These are phyloP conservation scores for Anthracocystis walkeri DNA, from an alignment of 1,284 basidiomycete genomes.

Conservation along the genomic window DNA sequence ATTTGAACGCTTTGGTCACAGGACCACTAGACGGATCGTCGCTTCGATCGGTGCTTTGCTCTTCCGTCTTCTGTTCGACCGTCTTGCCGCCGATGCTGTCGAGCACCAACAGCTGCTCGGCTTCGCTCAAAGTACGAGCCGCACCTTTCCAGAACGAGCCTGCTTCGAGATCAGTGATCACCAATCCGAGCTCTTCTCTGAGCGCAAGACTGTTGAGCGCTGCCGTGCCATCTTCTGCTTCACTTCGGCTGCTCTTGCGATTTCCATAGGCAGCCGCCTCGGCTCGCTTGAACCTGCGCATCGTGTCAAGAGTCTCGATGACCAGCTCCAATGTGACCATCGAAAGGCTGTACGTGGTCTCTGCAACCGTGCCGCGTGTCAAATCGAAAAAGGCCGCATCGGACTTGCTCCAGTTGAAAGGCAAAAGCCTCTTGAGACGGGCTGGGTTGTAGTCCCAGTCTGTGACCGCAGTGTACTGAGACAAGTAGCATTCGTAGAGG, in stretches of 20 bases:
- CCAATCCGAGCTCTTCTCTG: slow-evolving; percentile 33
- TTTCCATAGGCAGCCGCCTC: slow-evolving; percentile 31
- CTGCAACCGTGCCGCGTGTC: slow-evolving; percentile 23
- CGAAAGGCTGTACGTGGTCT: slow-evolving; percentile 40
- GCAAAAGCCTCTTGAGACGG: slow-evolving; percentile 30
- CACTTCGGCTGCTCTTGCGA: slow-evolving; percentile 29
- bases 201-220: slow-evolving; percentile 45
- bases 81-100: slow-evolving; percentile 5
- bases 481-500: slow-evolving; percentile 40
- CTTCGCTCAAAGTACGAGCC: slow-evolving; percentile 18
- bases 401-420: slow-evolving; percentile 35
- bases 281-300: slow-evolving; percentile 43
- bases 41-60: not conserved
- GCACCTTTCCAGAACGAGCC: slow-evolving; percentile 44
- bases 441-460: slow-evolving; percentile 54
- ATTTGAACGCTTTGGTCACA: slow-evolving; percentile 22
- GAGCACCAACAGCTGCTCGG: slow-evolving; percentile 27
- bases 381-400: slow-evolving; percentile 35
- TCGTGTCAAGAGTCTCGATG: slow-evolving; percentile 45
- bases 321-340: slow-evolving; percentile 46
- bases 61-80: not conserved
- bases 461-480: slow-evolving; percentile 41
- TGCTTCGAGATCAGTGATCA: slow-evolving; percentile 38
- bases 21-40: slow-evolving; percentile 5
- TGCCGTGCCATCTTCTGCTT: slow-evolving; percentile 37